These are phyloP conservation scores for Lyophyllum decastes DNA, from an alignment of 768 basidiomycete genomes.

Conservation along the genomic window DNA sequence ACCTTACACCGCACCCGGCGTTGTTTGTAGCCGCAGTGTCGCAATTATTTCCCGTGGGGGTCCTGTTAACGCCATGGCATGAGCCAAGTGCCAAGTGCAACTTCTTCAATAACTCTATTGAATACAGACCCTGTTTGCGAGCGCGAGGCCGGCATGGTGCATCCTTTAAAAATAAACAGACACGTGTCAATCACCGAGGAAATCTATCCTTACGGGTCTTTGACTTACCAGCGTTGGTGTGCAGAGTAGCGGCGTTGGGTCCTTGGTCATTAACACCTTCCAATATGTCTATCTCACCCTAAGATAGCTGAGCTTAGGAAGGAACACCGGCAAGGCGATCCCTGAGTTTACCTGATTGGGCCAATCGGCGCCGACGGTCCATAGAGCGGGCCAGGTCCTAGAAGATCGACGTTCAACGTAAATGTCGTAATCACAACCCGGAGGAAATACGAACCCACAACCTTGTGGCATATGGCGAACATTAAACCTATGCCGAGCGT, in stretches of 20 bases:
- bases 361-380: constrained; percentile 57
- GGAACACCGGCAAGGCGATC: too few relatives aligned
- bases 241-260: constrained; percentile 39
- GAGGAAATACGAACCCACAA: constrained; percentile 42
- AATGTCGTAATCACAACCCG: not conserved
- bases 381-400: constrained; percentile 55
- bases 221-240: constrained; percentile 47
- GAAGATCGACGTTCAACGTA: not conserved
- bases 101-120: not conserved
- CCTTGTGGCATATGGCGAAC: constrained; percentile 63
- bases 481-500: constrained; percentile 37
- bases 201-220: constrained; percentile 50
- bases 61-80: constrained; percentile 25
- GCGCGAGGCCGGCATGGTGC: constrained; percentile 52
- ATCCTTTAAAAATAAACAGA: constrained; percentile 31
- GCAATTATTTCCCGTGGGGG: constrained; percentile 45
- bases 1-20: constrained; percentile 56
- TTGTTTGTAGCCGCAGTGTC: constrained; percentile 49
- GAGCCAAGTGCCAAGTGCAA: not conserved
- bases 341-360: constrained; percentile 35
- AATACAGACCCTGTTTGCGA: constrained; percentile 45
- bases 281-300: constrained; percentile 52
- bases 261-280: constrained; percentile 43
- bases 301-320: not conserved
- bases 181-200: constrained; percentile 28